These are phyloP conservation scores for Aureobasidium musti DNA, from an alignment of 2,329 filamentous ascomycete species.

Conservation along the genomic window DNA sequence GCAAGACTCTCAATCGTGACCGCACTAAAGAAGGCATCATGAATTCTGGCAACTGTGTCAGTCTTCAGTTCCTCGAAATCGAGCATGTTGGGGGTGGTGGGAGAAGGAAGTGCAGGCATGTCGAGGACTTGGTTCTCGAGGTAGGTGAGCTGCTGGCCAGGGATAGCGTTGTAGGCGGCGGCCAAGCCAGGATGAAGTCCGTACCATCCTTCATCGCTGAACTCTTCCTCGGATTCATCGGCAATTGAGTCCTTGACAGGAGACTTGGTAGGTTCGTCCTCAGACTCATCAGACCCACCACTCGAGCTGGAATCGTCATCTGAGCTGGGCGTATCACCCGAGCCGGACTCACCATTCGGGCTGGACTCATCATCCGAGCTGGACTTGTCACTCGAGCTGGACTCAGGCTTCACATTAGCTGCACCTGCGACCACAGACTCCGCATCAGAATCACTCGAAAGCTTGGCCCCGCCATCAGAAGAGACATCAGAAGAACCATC, in stretches of 20 bases:
- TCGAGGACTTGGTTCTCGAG: neutral
- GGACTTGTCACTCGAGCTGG: neutral
- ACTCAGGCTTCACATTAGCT: neutral
- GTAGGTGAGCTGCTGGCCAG: neutral
- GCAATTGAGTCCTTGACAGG: neutral
- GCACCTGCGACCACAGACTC: conserved; percentile 3
- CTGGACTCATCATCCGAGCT: no score
- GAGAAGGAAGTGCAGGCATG: conserved; percentile 1
- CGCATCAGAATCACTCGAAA: neutral
- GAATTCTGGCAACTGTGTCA: neutral
- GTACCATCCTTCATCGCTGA: neutral
- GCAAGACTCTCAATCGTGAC: neutral
- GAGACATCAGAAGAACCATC: neutral
- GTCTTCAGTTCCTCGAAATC: conserved; percentile 1
- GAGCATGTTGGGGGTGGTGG: neutral
- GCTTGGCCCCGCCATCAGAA: neutral
- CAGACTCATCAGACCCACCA: neutral
- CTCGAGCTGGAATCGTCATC: neutral
- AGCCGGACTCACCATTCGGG: neutral
- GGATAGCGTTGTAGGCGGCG: neutral
- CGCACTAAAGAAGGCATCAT: neutral
- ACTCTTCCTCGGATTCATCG: neutral
- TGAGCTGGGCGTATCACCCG: no score
- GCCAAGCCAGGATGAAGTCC: conserved; percentile 11
- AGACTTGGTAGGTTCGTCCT: neutral